Conservation (phyloP, 768 basidiomycete species). For the Candolleomyces aberdarensis region DNA sequence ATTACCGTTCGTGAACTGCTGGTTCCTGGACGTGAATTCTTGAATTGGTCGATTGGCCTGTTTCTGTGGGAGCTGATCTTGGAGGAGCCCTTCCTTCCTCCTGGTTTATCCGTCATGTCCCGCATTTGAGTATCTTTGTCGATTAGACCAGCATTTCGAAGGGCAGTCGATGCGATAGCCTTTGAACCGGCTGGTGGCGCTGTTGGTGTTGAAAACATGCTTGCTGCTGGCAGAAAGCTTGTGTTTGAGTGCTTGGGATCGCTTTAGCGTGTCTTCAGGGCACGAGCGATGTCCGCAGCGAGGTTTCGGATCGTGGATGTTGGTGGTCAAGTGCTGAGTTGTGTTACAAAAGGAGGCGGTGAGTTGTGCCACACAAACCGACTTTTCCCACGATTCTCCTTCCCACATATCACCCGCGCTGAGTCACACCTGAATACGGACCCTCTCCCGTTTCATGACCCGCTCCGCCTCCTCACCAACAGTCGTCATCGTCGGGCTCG, state of each 20-base stretch:
- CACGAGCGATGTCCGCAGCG: background rate
- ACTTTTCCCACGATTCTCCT: conserved; percentile 21
- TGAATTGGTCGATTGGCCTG: conserved; percentile 57
- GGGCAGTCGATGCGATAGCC: conserved; percentile 55
- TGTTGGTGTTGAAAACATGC: conserved; percentile 61
- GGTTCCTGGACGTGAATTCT: conserved; percentile 45
- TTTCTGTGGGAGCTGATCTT: conserved; percentile 62
- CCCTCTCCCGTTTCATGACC: background rate
- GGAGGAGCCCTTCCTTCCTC: conserved; percentile 66
- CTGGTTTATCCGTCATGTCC: conserved; percentile 64
- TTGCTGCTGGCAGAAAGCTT: background rate
- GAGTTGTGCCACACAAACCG: conserved; percentile 9
- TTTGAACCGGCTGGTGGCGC: conserved; percentile 52
- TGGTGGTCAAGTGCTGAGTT: conserved; percentile 8
- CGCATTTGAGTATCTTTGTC: conserved; percentile 77
- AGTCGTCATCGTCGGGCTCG: conserved; percentile 18
- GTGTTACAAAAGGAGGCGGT: conserved; percentile 31
- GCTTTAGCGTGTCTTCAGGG: background rate
- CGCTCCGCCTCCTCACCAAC: background rate
- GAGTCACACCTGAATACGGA: background rate
- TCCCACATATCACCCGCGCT: background rate
- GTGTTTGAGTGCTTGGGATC: background rate
- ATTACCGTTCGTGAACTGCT: conserved; percentile 59
- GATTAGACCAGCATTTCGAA: conserved; percentile 72
- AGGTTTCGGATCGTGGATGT: conserved; percentile 3